Base-by-base conservation (phyloP, 2,329 filamentous ascomycete species). In the Calonectria honghensis region DNA sequence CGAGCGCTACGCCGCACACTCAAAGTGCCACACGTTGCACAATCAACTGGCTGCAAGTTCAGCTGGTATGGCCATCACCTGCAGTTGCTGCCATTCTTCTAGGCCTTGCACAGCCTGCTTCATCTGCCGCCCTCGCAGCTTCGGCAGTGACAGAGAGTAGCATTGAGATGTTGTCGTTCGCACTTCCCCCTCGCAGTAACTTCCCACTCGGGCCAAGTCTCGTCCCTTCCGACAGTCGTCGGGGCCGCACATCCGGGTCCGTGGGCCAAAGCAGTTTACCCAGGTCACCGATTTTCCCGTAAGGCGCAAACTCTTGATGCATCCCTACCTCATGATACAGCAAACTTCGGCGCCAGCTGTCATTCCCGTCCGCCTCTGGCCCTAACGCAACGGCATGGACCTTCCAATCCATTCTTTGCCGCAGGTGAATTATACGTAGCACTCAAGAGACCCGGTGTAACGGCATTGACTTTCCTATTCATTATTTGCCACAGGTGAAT, bases 91-190 rank as follows among this genome's bases (percentile, higher is more conserved):
- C 29, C 48, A 14, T 35, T 50, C 20, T 35, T 31, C 29, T 61
- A 32, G 20, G 45, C 45, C 35, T 45, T 69, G 71, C 71, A 73
- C 71, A n/a, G 66, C 71, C 71, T 59, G 48, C 57, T 73, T 69
- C 45, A 24, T 45, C 65, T 69, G 65, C 65, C 65, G 71, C 48
- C 35, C 35, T 39, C 68, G 39, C 51, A 54, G 29, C n/a, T 31
- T 48, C 52, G 59, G 52, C 24, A 29, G 31, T 68, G 57, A 63
- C 35, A 63, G 57, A 35, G 5, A 10, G 32, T 63, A 29, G 39
- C 57, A 63, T 63, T 37, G 57, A 27, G 24, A 57, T 57, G 52
- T n/a, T 20, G 24, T 29, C 57, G 65, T 50, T 54, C 24, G 29
- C 52, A 37, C 37, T 48, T 35, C 32, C 32, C 18, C 24, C 54